Base-by-base conservation (phyloP, 2,329 filamentous ascomycete species). In the Pseudonectria buxi region DNA sequence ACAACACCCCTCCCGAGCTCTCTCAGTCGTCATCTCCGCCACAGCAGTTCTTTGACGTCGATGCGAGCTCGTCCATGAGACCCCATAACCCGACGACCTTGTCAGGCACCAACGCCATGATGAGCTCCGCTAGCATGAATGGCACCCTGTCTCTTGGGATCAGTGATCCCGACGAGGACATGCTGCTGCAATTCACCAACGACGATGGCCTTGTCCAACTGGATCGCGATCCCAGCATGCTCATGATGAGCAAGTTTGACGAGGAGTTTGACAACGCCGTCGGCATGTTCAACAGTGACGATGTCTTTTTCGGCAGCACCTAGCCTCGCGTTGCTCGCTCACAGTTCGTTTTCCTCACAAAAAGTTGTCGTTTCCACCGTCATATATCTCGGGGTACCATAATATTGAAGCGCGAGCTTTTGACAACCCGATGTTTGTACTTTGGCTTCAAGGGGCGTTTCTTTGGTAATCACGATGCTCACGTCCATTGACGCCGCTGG, bases 1-100 rank as follows among this genome's bases (percentile, higher is more conserved):
- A 69, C 55, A 74, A 71, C 55, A 75, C 75, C 4, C 73, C 74
- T 4, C 76, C 76, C 1, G 74, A 73, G 41, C 68, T 80, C 22
- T 78, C 75, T n/a, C 69, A 74, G 40, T 75, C 74, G 14, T 74
- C 73, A 11, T 78, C 76, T 15, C 74, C 75, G 4, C 71, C 70
- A 6, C 50, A 54, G n/a, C 64, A 59, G 29, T 71, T 65, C 54
- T 74, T 71, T 46, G 63, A 71, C 28, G 53, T 65, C 38, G 67
- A 71, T 28, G 57, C 63, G 27, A 62, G 59, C 50, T 55, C 57
- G 2, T 52, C 57, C 4, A 50, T 50, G 15, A 47, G 46, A 28
- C 37, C 42, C 1, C 58, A 63, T 16, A 58, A 58, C 18, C 42
- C 62, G 26, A 50, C 52, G 36, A 47, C 37, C 30, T 50, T 61